phyloP scores from a whole-genome alignment of 2,329 filamentous ascomycete species.

The Graphium sp. region DNA sequence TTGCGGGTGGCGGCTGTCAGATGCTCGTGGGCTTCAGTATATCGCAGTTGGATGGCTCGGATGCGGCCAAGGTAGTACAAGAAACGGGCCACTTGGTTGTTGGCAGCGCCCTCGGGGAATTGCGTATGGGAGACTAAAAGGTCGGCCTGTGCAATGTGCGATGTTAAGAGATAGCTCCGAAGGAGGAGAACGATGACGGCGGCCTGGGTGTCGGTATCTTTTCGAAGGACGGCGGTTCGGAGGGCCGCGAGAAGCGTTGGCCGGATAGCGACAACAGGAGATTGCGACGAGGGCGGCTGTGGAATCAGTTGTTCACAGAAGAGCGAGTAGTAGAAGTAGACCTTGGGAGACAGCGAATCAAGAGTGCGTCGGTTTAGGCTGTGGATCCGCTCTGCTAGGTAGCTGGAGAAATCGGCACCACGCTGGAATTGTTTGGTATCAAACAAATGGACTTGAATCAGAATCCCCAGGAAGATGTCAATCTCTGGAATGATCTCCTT shows the following conservation, averaged over 20 bases:
- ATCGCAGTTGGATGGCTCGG: conserved; percentile 86
- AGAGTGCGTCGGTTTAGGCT: conserved; percentile 83
- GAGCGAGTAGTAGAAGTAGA: conserved; percentile 95
- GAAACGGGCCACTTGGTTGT: conserved; percentile 96
- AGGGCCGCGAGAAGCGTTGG: conserved; percentile 76
- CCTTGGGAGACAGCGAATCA: conserved; percentile 84
- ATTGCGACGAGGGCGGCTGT: conserved; percentile 74
- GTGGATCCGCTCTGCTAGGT: conserved; percentile 72
- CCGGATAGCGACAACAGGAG: conserved; percentile 72
- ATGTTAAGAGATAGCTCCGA: conserved; percentile 89
- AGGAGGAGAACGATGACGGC: conserved; percentile 89
- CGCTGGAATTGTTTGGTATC: conserved; percentile 68
- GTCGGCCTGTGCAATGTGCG: conserved; percentile 93
- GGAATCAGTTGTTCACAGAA: conserved; percentile 87
- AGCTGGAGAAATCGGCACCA: conserved; percentile 71
- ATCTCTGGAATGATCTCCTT: conserved; percentile 77
- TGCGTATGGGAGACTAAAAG: conserved; percentile 89
- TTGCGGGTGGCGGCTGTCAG: conserved; percentile 87
- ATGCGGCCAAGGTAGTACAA: conserved; percentile 95
- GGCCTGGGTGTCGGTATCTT: conserved; percentile 94
- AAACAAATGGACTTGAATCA: conserved; percentile 75
- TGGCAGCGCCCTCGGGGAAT: conserved; percentile 85
- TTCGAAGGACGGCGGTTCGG: conserved; percentile 86
- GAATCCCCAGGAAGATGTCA: conserved; percentile 74
- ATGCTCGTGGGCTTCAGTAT: conserved; percentile 93